Evolutionary conservation across 768 basidiomycete genomes (phyloP).

Genomic region (Leucocoprinus leucothites): DNA sequence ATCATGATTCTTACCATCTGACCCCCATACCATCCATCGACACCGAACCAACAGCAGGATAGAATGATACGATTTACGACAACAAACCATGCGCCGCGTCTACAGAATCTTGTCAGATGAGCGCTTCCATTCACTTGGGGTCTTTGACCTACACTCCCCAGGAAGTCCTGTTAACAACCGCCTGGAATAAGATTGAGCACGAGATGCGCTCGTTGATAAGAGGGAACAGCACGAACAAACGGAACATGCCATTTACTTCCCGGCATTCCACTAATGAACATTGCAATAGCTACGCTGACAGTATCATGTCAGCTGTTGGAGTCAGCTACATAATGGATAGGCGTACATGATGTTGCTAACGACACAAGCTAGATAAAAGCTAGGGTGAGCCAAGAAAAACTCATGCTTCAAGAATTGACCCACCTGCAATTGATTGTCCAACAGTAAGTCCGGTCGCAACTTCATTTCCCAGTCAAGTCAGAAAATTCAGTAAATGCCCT

Average conservation of each 20-base stretch:
- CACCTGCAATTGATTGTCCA: conserved; percentile 1
- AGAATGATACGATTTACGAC: conserved; percentile 7
- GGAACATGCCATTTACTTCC: conserved; percentile 7
- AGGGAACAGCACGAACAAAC: neutral
- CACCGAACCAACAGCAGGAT: conserved; percentile 8
- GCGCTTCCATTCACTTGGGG: neutral
- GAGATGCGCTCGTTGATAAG: too few species aligned
- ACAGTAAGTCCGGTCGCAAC: conserved; percentile 5
- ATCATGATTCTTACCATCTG: conserved; percentile 9
- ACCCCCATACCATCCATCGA: conserved; percentile 8
- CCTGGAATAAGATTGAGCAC: neutral
- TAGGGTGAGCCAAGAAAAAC: too few species aligned
- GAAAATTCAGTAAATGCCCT: neutral
- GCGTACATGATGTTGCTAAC: conserved; percentile 4
- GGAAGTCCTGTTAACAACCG: conserved; percentile 3
- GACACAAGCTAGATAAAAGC: neutral
- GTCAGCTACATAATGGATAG: neutral
- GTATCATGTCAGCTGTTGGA: neutral
- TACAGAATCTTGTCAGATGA: neutral
- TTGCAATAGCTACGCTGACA: neutral
- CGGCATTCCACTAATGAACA: conserved; percentile 1
- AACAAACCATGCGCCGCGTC: conserved; percentile 6
- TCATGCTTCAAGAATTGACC: too few species aligned
- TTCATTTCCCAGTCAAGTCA: neutral
- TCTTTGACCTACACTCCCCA: conserved; percentile 8